Evolutionary conservation across 495 filamentous ascomycete genomes (phyloP), one percentile per base, ranked within the genome.

Genomic region (Lophiostoma macrostomum): DNA sequence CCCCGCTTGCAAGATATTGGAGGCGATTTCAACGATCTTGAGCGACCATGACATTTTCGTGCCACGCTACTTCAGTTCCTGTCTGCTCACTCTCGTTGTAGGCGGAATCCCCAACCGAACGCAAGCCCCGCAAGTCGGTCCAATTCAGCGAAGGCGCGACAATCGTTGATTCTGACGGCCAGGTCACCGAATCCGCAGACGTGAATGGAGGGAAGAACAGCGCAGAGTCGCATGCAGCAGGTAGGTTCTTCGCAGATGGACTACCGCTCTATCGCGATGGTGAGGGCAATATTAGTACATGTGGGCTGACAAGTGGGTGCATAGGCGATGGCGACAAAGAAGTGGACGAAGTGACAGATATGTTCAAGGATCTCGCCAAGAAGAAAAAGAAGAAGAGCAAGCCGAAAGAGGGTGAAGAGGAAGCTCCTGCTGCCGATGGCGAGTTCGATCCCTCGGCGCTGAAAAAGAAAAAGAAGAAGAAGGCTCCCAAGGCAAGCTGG

Each of bases 391-490:
- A 86, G 72, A 85, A 85, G 71, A 67, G 74, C 67, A 82, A 81
- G 68, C 62, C 74, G 39, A 85, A 86, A 38, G 81, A 77, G 58
- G 84, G 68, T 12, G 79, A 72, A 31, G 81, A 74, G 28, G 83
- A 80, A 22, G 69, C 74, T 7, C 74, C 81, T 57, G 81, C 75
- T 16, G 84, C 74, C 31, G 77, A 87, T 53, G 80, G 73, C 60
- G 81, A 85, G 46, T 76, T 91, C 62, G 87, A 94, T 72, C 80
- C 87, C 24, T 79, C 81, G 47, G 75, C 77, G 22, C 75, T 94
- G 74, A 95, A 95, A 76, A 95, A 90, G 72, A 91, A 95, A 79
- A 95, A 96, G 83, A 91, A 88, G 81, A 91, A 91, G 82, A 64
- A 74, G 24, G 31, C n/a, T 13, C 36, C 43, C 11, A 53, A 54